Base-by-base conservation (phyloP, 306 rosid genomes). In the Pueraria montana region DNA sequence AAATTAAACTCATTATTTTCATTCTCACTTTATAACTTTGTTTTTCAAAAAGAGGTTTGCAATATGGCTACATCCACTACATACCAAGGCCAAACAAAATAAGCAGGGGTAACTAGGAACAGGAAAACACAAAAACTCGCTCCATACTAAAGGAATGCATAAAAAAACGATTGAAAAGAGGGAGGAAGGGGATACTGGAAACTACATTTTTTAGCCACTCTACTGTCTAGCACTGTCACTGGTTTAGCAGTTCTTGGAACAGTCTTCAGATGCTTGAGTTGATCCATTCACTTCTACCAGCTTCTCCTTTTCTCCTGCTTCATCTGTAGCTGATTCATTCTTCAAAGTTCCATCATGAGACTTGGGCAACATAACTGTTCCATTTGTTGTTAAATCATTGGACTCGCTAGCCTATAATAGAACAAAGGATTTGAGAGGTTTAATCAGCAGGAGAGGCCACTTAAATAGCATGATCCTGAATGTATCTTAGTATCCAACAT, bases 331-430 rank as follows among this genome's bases (percentile, higher is more conserved):
- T 24, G 85, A 16, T 74, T 18, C 84, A 46, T 77, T 74, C 67
- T 63, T 24, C 82, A 53, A 45, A n/a, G 86, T 43, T 61, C 55
- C 77, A 43, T 76, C 91, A 38, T 71, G 84, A 78, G 88, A 65
- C 82, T 86, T 36, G 23, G 86, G 78, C 21, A 74, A 64, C 52
- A 46, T 11, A 38, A 73, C 79, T 59, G 81, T 77, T 45, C 83
- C 89, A 59, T 63, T 11, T 12, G 61, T 62, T 80, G 61, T 72
- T 40, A 61, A 16, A n/a, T 85, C 84, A 72, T 61, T 74, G 27
- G 76, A 55, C 69, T 74, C 82, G 76, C 79, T 56, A 3, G 53
- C 80, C 87, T 83, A 58, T 26, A 26, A 48, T 20, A n/a, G 76
- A 49, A 26, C 49, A 83, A 32, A 43, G 34, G 48, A 65, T 67